These are phyloP conservation scores for Phytophthora multivora DNA, from an alignment of 352 stramenopile species.

Conservation along the genomic window DNA sequence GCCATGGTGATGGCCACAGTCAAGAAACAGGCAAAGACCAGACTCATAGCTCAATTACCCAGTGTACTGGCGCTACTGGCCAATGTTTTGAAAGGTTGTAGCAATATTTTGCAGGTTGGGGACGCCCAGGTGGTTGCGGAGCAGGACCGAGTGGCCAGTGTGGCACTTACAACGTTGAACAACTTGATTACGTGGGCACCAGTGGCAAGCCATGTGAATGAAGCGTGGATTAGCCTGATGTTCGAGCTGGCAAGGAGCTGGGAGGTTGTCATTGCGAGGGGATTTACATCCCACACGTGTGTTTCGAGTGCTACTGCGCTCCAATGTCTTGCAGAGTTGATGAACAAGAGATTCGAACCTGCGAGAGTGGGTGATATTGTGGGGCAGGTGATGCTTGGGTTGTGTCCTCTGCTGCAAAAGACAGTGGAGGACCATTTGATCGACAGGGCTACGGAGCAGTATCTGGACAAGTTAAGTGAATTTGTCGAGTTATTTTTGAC, in stretches of 20 bases:
- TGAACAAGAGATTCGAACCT: conserved; percentile 67
- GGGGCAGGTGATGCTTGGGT: conserved; percentile 49
- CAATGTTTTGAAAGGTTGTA: conserved; percentile 53
- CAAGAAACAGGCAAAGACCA: conserved; percentile 50
- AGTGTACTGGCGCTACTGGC: conserved; percentile 54
- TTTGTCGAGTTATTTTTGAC: conserved; percentile 79
- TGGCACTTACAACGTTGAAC: conserved; percentile 61
- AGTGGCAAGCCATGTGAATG: conserved; percentile 56
- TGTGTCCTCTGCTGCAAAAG: conserved; percentile 68
- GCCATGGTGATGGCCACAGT: conserved; percentile 51
- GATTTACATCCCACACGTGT: conserved; percentile 35
- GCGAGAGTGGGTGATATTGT: conserved; percentile 51
- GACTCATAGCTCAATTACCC: conserved; percentile 50
- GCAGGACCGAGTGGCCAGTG: conserved; percentile 54
- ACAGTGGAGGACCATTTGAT: conserved; percentile 64
- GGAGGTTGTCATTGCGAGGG: conserved; percentile 28
- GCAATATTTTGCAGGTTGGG: conserved; percentile 40
- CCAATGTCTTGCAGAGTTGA: conserved; percentile 65
- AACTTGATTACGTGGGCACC: conserved; percentile 58
- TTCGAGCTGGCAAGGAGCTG: conserved; percentile 62
- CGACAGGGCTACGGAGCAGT: conserved; percentile 52
- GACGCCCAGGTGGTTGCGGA: conserved; percentile 18
- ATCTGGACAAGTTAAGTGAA: conserved; percentile 77
- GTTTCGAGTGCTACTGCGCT: conserved; percentile 59
- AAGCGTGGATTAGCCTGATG: conserved; percentile 63